Percentiles rank a stretch among this genome's conserved stretches.
Evolutionary conservation across 768 basidiomycete species (phyloP).

Genomic region (Pulveroboletus sp.): DNA sequence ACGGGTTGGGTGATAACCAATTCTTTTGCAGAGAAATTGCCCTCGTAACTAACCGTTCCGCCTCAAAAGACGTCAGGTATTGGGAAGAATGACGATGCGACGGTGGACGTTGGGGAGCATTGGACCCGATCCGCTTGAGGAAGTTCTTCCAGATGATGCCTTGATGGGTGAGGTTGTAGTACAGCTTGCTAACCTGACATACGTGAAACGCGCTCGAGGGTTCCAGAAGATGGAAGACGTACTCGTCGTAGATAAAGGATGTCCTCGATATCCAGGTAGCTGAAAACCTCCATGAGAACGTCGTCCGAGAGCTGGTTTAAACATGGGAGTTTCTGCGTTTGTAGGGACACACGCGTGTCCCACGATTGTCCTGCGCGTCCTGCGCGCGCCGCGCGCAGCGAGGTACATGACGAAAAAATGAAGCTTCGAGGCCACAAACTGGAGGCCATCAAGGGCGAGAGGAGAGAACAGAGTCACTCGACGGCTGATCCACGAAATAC

Average conservation of each 20-base stretch:
- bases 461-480: conserved; percentile 2
- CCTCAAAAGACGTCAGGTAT: conserved; percentile 35
- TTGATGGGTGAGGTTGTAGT: conserved; percentile 62
- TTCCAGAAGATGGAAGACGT: conserved; percentile 7
- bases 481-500: neutral
- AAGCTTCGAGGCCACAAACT: conserved; percentile 22
- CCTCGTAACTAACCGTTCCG: conserved; percentile 57
- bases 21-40: conserved; percentile 58
- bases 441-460: conserved; percentile 20
- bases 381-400: conserved; percentile 10
- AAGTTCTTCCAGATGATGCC: conserved; percentile 68
- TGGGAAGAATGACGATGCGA: conserved; percentile 42
- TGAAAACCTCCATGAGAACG: conserved; percentile 36
- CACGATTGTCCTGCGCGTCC: conserved; percentile 20
- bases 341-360: conserved; percentile 23
- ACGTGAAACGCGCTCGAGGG: neutral
- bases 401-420: conserved; percentile 16
- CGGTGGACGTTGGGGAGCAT: conserved; percentile 58
- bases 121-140: conserved; percentile 49
- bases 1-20: conserved; percentile 46
- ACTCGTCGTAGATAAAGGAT: conserved; percentile 37
- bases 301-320: conserved; percentile 35
- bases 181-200: conserved; percentile 51
- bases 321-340: conserved; percentile 22
- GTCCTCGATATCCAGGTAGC: conserved; percentile 36